These are phyloP conservation scores for Ogataea dorogensis DNA, from an alignment of 805 yeast genomes.

Conservation along the genomic window DNA sequence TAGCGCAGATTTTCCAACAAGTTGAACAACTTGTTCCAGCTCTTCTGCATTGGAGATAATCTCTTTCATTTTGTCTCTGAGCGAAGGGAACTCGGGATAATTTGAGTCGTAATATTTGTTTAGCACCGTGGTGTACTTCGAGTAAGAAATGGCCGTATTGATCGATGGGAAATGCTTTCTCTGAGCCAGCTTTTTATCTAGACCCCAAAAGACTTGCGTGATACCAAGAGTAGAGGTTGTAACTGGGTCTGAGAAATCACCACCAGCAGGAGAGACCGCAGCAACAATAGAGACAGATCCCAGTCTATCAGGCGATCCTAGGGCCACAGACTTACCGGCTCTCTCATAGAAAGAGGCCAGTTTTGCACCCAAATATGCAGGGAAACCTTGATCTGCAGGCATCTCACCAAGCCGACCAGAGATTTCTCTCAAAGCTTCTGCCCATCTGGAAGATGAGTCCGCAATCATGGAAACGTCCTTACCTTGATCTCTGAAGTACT, in stretches of 20 bases:
- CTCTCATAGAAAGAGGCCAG: slow-evolving; percentile 98
- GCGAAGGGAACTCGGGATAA: slow-evolving; percentile 86
- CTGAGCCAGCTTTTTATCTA: slow-evolving; percentile 98
- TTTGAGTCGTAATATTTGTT: slow-evolving; percentile 79
- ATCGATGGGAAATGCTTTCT: slow-evolving; percentile 99
- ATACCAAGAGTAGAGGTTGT: slow-evolving; percentile 98
- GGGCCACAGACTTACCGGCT: slow-evolving; percentile 94
- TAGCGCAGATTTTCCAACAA: slow-evolving; percentile 97
- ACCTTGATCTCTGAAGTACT: slow-evolving; percentile 99
- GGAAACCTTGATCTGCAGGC: slow-evolving; percentile 99
- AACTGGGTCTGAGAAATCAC: slow-evolving; percentile 99
- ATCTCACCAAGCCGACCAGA: slow-evolving; percentile 99
- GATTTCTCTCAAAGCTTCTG: slow-evolving; percentile 99
- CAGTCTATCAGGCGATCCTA: slow-evolving; percentile 93
- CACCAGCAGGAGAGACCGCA: slow-evolving; percentile 99
- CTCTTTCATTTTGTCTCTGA: slow-evolving; percentile 92
- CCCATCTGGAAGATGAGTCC: slow-evolving; percentile 99
- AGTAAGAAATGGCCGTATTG: slow-evolving; percentile 93
- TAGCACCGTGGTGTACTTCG: slow-evolving; percentile 89
- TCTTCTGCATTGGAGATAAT: slow-evolving; percentile 96
- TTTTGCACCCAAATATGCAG: slow-evolving; percentile 98
- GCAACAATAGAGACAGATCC: slow-evolving; percentile 99
- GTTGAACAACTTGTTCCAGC: slow-evolving; percentile 97
- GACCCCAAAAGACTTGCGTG: slow-evolving; percentile 99
- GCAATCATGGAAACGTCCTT: slow-evolving; percentile 99